Evolutionary conservation across 805 yeast species (phyloP), one percentile per base, ranked within the genome.

Genomic region (Metschnikowia sp.): DNA sequence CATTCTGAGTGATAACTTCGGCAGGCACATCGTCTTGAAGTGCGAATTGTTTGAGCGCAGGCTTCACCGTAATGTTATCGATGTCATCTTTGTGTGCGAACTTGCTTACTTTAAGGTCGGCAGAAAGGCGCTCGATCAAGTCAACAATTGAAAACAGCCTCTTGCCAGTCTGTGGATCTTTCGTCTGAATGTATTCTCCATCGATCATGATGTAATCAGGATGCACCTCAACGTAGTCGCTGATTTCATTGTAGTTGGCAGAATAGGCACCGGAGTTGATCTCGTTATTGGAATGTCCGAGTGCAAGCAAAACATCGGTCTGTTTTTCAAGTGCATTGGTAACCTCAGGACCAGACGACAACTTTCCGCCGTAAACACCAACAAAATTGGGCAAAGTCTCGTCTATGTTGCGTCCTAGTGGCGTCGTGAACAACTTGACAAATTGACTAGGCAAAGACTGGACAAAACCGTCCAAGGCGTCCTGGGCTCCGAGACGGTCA

Each of bases 361-460:
- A 39, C 72, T 66, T 62, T 32, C 96, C 96, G 53, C 76, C 79
- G 62, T 85, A 91, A 33, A 79, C 81, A 34, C 96, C 97, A 50
- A 82, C 74, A 60, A 78, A 90, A 40, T 76, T 72, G 8, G 76
- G 70, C 50, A 75, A 70, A n/a, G 80, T 65, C 67, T 90, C 97
- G 65, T 90, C 83, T 36, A 90, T 65, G 8, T 88, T 83, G 63
- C 89, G 85, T 12, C 90, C 95, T 61, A 70, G 63, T 79, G 79
- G 63, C 65, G 86, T 55, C 74, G 79, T 63, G 80, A 83, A 59
- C 79, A 76, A 43, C 69, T 68, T 75, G 35, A 74, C 66, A 36
- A 62, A 65, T 35, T 59, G 51, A 8, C 55, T 47, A 2, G 51
- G 87, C 51, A 57, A 36, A 58, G 35, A 70, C 61, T 13, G 77